Evolutionary conservation across 2,329 filamentous ascomycete genomes (phyloP), one percentile per base, ranked within the genome.

Genomic region (Pyricularia sp.): DNA sequence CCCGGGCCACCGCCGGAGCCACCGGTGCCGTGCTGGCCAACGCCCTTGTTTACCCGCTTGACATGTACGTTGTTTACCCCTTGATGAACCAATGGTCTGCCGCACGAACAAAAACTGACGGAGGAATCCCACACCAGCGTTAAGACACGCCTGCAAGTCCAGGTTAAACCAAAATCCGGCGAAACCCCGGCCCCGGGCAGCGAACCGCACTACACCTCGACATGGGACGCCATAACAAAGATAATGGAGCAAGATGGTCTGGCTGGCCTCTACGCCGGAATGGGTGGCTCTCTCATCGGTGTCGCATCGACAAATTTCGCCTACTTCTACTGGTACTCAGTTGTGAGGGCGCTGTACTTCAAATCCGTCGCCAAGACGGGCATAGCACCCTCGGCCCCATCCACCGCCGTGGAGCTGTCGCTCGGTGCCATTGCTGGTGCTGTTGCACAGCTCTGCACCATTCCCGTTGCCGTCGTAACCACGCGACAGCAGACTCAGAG

Each of bases 291-390:
- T 4, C 83, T 99, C 23, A 82, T 98, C 67, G 95, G 95, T 68
- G 95, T 99, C 50, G 94, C 93, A 1, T 97, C 94, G 30, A 98
- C 94, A 68, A 99, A 99, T 80, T 99, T 99, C 78, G 95, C 95
- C 75, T 99, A 99, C 81, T 99, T 99, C 79, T 99, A 99, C 82
- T 98, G 94, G 94, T 98, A 98, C 79, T 94, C 93, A 5, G 81
- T 95, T 31, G 92, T 97, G 36, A 89, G 95, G 71, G 88, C 88
- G 20, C 79, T 97, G 25, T 98, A 98, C 78, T 80, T 92, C 73
- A 86, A 86, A 72, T 81, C 86, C 59, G 64, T 36, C 14, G 78
- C 84, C 71, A 86, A 85, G 73, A 77, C 77, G 20, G 42, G 42
- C 10, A 55, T 55, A 20, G 31, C 64, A 23, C n/a, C 31, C 30